Base-by-base conservation (phyloP, 208 protist species). In the Acanthamoeba royreba region DNA sequence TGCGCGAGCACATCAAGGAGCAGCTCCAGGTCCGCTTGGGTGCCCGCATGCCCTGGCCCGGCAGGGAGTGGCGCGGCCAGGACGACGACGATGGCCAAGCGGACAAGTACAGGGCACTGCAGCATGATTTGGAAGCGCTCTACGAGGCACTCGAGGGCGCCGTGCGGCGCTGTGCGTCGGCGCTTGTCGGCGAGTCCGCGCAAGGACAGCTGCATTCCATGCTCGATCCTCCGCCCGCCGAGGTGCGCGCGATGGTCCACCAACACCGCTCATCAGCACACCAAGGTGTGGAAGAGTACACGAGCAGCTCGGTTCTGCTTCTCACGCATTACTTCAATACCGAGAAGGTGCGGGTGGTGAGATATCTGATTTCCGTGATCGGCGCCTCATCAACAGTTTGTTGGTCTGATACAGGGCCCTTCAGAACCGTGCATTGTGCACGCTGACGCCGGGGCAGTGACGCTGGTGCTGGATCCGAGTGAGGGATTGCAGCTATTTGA, bases 281-380 rank as follows among this genome's bases (percentile, higher is more conserved):
- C 7, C 33, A 47, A 33, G 15, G 11, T 4, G 19, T 19, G 25
- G 69, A n/a, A 43, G 66, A 38, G 31, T 87, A 87, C 79, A 52
- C 49, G 22, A 87, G 28, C 25, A 43, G n/a, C 43, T 87, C 79
- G 9, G 79, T 87, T 7, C n/a, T 87, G 45, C 52, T 47, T 33
- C 79, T 87, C 28, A 87, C 46, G 25, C 79, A 42, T n/a, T 87
- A 87, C 49, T 87, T 87, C 79, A 87, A 87, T 38, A 42, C 4
- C 11, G 13, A 5, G 4, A 8, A 5, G 43, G 31, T 38, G 8
- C 8, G 42, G 22, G 15, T 4, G 15, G 43, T 25, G n/a, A 8
- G 2, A 13, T 74, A 8, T 43, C 63, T 38, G n/a, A 4, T n/a
- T 74, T 19, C 35, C 11, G 15, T 86, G 43, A 55, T 52, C 2